phyloP scores from a whole-genome alignment of 371 early-diverging fungal genomes.

The Gilbertella persicaria region DNA sequence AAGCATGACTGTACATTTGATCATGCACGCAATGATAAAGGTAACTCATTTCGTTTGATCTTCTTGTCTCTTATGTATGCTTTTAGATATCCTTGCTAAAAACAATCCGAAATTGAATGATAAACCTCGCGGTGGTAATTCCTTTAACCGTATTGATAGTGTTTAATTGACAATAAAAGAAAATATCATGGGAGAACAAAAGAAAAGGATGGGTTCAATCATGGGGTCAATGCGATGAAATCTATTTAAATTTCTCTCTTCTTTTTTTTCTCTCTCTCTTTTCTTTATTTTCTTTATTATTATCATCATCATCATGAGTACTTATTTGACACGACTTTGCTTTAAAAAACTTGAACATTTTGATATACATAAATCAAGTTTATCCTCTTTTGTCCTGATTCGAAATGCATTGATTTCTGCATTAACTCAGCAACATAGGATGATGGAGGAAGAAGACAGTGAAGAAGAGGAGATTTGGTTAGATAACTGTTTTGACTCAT shows the following conservation, averaged over 20 bases:
- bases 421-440: background rate
- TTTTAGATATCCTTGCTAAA: slow-evolving; percentile 66
- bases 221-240: no score
- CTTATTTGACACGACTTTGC: background rate
- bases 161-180: no score
- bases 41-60: slow-evolving; percentile 18
- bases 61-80: slow-evolving; percentile 1
- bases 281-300: background rate
- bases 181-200: background rate
- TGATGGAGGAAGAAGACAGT: background rate
- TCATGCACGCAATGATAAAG: slow-evolving; percentile 65
- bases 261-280: background rate
- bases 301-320: background rate
- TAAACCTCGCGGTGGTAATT: slow-evolving; percentile 73
- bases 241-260: background rate
- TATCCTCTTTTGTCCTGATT: background rate
- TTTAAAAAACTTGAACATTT: background rate
- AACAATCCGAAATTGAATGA: slow-evolving; percentile 81
- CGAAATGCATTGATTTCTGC: background rate
- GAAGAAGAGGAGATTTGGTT: background rate
- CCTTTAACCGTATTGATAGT: slow-evolving; percentile 71
- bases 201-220: no score
- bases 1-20: slow-evolving; percentile 82
- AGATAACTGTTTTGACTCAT: background rate
- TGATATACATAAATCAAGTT: background rate